Evolutionary conservation across 495 filamentous ascomycete species (phyloP), one percentile per base, ranked within the genome.

Genomic region (Aspergillus sclerotioniger): DNA sequence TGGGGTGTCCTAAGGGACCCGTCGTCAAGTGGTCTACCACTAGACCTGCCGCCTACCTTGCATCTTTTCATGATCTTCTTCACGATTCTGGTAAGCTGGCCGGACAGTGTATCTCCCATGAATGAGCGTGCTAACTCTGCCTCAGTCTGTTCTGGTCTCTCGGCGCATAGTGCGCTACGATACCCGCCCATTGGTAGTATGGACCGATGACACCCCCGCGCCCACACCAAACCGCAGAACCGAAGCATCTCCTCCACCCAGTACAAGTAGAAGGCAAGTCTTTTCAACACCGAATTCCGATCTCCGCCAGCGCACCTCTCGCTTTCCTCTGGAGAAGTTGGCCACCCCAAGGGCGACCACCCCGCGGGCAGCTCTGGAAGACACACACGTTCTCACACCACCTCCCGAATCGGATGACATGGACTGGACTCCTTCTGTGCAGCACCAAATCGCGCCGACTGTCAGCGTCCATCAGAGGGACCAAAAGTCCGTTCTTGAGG

Each of bases 391-490:
- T 57, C 70, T 64, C 43, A 71, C 72, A 43, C 74, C 71, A 7
- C 74, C 73, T 45, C 72, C 68, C 37, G 73, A 76, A 58, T 61
- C 57, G 7, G 75, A 81, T 53, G 79, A 82, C 60, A 96, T 96
- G 91, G 91, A 96, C 58, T 96, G 91, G 91, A 83, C 86, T 19
- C 90, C 91, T 3, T 85, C 86, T 10, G 67, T 72, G 20, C 79
- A 82, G 17, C 76, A 77, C 52, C 55, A 74, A 13, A 59, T 79
- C 35, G 72, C 63, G 46, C 76, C 81, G 51, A 67, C 80, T 8
- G 53, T 67, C 21, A 71, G 52, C 69, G 68, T 66, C 29, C 57
- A 65, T 16, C 61, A 62, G 29, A 64, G 68, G 37, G 60, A 67
- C 32, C 68, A 60, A 49, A 61, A 61, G 62, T 76, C 71, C 43